Percentiles rank a stretch among this genome's conserved stretches.
Conservation (phyloP, 2,329 filamentous ascomycete genomes). For the Fusarium robinianum region DNA sequence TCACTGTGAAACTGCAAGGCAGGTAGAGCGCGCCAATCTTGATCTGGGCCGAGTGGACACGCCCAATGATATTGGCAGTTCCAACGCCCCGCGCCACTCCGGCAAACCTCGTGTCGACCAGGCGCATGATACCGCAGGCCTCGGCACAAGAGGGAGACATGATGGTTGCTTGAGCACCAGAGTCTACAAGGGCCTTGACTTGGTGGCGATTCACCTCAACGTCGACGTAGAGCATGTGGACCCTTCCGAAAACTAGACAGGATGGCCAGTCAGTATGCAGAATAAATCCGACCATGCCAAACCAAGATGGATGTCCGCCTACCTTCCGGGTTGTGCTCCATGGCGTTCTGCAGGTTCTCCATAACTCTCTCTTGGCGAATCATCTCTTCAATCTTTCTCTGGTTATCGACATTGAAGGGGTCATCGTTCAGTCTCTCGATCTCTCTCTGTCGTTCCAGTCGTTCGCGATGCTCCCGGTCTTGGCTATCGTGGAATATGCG, state of each 20-base stretch:
- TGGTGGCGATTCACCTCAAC: constrained; percentile 92
- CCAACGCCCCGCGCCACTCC: constrained; percentile 93
- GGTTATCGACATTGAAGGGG: constrained; percentile 90
- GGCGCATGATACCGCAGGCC: constrained; percentile 90
- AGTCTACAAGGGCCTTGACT: constrained; percentile 96
- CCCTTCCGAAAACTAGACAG: constrained; percentile 79
- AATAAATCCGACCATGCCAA: too few relatives aligned
- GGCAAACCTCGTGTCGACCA: constrained; percentile 90
- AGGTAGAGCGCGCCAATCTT: constrained; percentile 87
- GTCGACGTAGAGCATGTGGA: constrained; percentile 95
- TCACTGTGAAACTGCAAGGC: constrained; percentile 96
- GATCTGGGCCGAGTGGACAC: constrained; percentile 93
- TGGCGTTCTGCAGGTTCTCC: constrained; percentile 93
- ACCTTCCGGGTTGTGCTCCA: constrained; percentile 98
- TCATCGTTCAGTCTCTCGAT: constrained; percentile 89
- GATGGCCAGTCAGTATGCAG: constrained; percentile 18
- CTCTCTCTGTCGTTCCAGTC: constrained; percentile 77
- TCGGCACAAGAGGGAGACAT: constrained; percentile 96
- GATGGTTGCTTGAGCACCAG: constrained; percentile 95
- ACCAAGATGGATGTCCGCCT: constrained; percentile 43
- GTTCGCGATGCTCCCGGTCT: constrained; percentile 71
- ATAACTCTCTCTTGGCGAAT: constrained; percentile 93
- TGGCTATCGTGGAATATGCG: constrained; percentile 71
- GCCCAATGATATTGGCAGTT: constrained; percentile 90
- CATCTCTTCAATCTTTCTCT: constrained; percentile 92